Conservation (phyloP, 2,329 filamentous ascomycete genomes). For the Kalmusia sp. region DNA sequence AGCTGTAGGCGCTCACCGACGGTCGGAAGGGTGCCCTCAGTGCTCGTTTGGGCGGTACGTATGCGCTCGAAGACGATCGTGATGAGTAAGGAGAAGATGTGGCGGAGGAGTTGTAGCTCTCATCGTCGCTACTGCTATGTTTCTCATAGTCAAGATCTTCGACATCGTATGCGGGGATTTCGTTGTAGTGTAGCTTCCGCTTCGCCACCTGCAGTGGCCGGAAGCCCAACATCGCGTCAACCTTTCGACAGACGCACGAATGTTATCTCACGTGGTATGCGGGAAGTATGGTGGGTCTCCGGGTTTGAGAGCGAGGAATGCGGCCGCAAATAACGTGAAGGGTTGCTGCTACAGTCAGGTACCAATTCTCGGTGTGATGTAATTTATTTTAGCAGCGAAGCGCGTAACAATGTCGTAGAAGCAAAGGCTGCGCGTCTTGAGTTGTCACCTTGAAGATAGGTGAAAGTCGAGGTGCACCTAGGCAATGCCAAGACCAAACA, state of each 20-base stretch:
- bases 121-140: slow-evolving; percentile 43
- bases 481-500: slow-evolving; percentile 1
- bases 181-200: slow-evolving; percentile 44
- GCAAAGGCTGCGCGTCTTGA: background rate
- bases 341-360: background rate
- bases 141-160: slow-evolving; percentile 49
- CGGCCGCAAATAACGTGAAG: slow-evolving; percentile 3
- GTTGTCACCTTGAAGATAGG: background rate
- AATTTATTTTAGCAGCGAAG: background rate
- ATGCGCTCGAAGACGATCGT: slow-evolving; percentile 50
- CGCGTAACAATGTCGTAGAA: slow-evolving; percentile 4
- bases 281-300: background rate
- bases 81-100: slow-evolving; percentile 61
- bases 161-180: slow-evolving; percentile 36
- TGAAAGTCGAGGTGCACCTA: background rate
- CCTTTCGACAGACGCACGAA: background rate
- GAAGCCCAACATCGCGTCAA: slow-evolving; percentile 42
- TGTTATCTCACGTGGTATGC: slow-evolving; percentile 14
- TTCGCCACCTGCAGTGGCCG: slow-evolving; percentile 46
- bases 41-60: slow-evolving; percentile 29
- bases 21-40: slow-evolving; percentile 31
- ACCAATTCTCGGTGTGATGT: background rate
- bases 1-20: slow-evolving; percentile 52
- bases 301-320: slow-evolving; percentile 6
- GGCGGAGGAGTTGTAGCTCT: slow-evolving; percentile 42